Conservation (phyloP, 495 filamentous ascomycete genomes). For the Trichoderma parareesei region DNA sequence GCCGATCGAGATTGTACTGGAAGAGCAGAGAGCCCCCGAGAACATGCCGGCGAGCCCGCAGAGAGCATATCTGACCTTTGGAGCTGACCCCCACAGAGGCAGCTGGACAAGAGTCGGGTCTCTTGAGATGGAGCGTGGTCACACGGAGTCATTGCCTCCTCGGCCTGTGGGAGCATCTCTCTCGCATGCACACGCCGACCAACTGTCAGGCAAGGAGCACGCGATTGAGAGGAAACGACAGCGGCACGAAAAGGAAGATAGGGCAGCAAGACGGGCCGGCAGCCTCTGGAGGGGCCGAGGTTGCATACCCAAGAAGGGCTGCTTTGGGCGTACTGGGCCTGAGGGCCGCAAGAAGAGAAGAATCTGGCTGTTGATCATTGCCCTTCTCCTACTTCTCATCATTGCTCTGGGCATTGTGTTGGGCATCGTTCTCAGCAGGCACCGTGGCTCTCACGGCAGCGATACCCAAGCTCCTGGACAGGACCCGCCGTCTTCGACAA, state of each 20-base stretch:
- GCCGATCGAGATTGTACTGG: neutral
- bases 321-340: slow-evolving; percentile 51
- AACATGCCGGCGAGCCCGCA: neutral
- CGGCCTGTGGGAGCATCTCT: slow-evolving; percentile 28
- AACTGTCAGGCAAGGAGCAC: slow-evolving; percentile 23
- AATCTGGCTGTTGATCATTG: slow-evolving; percentile 47
- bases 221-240: slow-evolving; percentile 42
- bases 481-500: neutral
- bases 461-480: neutral
- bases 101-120: neutral
- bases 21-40: neutral
- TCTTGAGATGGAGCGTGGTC: neutral
- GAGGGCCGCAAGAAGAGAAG: slow-evolving; percentile 58
- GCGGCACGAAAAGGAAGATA: slow-evolving; percentile 57
- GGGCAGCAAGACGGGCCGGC: slow-evolving; percentile 43
- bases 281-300: slow-evolving; percentile 54
- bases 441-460: neutral
- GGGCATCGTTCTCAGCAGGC: slow-evolving; percentile 46
- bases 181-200: slow-evolving; percentile 28
- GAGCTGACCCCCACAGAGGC: neutral
- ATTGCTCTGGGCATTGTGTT: slow-evolving; percentile 48
- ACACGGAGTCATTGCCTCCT: slow-evolving; percentile 22
- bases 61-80: neutral
- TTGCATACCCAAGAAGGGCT: slow-evolving; percentile 49
- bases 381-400: slow-evolving; percentile 49